These are phyloP conservation scores for Fusarium xylarioides DNA, from an alignment of 2,329 filamentous ascomycete genomes.

Conservation along the genomic window DNA sequence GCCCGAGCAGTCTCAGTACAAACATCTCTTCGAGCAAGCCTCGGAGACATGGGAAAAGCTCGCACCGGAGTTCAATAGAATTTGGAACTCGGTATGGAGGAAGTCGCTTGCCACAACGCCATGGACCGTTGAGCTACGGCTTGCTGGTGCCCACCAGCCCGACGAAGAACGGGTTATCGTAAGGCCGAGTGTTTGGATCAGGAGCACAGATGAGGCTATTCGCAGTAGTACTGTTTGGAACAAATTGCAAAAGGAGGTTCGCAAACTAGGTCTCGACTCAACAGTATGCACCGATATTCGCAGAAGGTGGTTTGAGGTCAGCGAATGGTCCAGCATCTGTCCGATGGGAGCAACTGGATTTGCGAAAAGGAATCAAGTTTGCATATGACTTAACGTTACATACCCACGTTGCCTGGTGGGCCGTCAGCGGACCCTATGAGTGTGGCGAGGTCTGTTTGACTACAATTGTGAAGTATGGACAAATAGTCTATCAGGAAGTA, in stretches of 20 bases:
- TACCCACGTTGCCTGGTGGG: neutral
- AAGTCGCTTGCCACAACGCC: neutral
- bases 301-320: neutral
- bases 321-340: neutral
- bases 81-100: neutral
- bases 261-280: neutral
- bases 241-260: neutral
- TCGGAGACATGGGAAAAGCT: neutral
- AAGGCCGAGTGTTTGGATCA: neutral
- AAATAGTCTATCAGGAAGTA: neutral
- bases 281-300: neutral
- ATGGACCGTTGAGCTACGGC: neutral
- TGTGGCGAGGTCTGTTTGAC: neutral
- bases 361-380: neutral
- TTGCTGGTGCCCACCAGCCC: neutral
- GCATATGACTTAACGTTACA: neutral
- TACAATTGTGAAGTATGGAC: neutral
- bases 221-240: neutral
- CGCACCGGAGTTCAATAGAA: neutral
- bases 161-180: neutral
- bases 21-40: neutral
- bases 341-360: neutral
- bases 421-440: neutral
- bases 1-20: neutral
- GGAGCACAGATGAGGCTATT: neutral